These are phyloP conservation scores for Pseudopyricularia javanii DNA, from an alignment of 2,329 filamentous ascomycete species.

Conservation along the genomic window DNA sequence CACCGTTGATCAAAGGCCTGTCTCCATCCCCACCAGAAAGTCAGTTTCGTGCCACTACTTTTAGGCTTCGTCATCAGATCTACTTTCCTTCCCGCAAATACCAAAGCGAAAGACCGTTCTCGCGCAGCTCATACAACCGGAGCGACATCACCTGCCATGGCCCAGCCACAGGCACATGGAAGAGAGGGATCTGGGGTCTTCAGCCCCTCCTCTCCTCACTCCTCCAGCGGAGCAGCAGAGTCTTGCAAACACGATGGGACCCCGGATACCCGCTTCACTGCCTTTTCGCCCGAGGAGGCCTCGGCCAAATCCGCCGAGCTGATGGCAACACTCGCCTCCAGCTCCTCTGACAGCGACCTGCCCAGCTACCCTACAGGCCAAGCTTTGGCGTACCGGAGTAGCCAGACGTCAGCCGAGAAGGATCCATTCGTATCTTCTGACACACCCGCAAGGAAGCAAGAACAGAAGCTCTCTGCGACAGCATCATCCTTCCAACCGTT, in stretches of 20 bases:
- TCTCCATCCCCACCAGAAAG: neutral
- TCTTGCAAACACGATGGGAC: constrained; percentile 44
- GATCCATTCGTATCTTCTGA: constrained; percentile 42
- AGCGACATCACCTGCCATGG: constrained; percentile 17
- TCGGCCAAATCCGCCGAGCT: constrained; percentile 29
- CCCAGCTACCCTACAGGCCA: constrained; percentile 14
- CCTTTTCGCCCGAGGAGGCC: constrained; percentile 49
- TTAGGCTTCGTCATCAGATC: neutral
- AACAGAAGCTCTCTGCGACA: constrained; percentile 48
- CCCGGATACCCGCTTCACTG: constrained; percentile 50
- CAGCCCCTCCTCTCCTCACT: constrained; percentile 36
- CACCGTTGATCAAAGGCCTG: neutral
- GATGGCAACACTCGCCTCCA: constrained; percentile 18
- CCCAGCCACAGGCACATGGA: constrained; percentile 16
- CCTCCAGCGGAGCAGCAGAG: constrained; percentile 36
- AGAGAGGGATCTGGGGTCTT: constrained; percentile 17
- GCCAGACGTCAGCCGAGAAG: constrained; percentile 20
- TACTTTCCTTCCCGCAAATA: neutral
- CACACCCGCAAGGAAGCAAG: constrained; percentile 15
- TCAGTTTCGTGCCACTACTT: neutral
- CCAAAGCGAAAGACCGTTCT: neutral
- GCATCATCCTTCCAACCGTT: constrained; percentile 49
- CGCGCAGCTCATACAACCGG: neutral
- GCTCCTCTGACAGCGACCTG: constrained; percentile 14
- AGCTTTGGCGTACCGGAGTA: constrained; percentile 13